A percentile compares a stretch with the other conserved stretches of the same genome.
phyloP scores from a whole-genome alignment of 495 filamentous ascomycete species.

The Talaromyces thailandensis region DNA sequence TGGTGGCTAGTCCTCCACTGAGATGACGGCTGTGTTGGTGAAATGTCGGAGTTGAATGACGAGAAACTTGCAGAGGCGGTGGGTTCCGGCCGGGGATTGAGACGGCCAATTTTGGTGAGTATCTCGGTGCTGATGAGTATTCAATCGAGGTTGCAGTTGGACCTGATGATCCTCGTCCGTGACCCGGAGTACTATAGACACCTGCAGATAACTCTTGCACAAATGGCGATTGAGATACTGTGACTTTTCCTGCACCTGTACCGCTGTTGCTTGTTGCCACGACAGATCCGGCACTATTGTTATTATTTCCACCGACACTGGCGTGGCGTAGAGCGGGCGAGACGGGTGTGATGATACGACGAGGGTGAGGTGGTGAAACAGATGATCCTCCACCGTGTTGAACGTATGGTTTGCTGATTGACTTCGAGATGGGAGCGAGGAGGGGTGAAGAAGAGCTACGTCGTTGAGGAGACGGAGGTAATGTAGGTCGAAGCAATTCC shows the following conservation, averaged over 20 bases:
- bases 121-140: slow-evolving; percentile 16
- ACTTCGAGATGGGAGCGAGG: slow-evolving; percentile 14
- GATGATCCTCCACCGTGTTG: slow-evolving; percentile 19
- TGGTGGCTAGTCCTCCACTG: slow-evolving; percentile 32
- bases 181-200: slow-evolving; percentile 16
- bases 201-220: slow-evolving; percentile 24
- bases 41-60: slow-evolving; percentile 31
- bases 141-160: not conserved
- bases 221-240: slow-evolving; percentile 38
- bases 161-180: slow-evolving; percentile 11
- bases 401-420: slow-evolving; percentile 6
- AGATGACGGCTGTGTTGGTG: slow-evolving; percentile 26
- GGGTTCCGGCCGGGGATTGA: slow-evolving; percentile 19
- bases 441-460: slow-evolving; percentile 21
- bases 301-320: slow-evolving; percentile 15
- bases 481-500: slow-evolving; percentile 16
- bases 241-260: slow-evolving; percentile 34
- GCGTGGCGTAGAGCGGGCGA: slow-evolving; percentile 47
- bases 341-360: slow-evolving; percentile 54
- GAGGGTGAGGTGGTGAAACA: slow-evolving; percentile 27
- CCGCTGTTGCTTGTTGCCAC: not conserved
- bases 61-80: slow-evolving; percentile 22
- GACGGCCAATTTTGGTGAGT: slow-evolving; percentile 19
- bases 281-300: not conserved
- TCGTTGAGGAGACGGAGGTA: slow-evolving; percentile 24